These are phyloP conservation scores for Cercospora zeae-maydis DNA, from an alignment of 2,329 filamentous ascomycete genomes.

Conservation along the genomic window DNA sequence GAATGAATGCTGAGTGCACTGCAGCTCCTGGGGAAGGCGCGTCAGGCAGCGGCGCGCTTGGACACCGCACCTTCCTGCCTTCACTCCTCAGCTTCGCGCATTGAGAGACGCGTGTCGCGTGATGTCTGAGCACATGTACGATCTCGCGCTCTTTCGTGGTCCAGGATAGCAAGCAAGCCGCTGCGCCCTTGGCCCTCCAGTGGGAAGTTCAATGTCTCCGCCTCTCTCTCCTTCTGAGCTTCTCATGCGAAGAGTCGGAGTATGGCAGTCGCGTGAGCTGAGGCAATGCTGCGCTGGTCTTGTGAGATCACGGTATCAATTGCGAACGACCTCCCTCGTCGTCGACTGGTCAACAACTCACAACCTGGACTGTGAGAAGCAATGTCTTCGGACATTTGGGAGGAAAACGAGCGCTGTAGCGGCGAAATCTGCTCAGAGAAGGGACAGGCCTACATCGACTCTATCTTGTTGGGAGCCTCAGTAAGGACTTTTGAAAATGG, in stretches of 20 bases:
- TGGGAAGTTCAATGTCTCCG: background rate
- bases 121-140: background rate
- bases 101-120: background rate
- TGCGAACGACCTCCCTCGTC: background rate
- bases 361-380: no score
- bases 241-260: background rate
- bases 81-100: background rate
- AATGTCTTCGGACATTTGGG: no score
- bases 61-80: slow-evolving; percentile 1
- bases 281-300: background rate
- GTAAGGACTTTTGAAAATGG: background rate
- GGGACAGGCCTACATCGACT: background rate
- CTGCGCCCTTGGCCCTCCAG: background rate
- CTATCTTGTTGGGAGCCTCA: background rate
- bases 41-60: background rate
- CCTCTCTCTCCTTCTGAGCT: background rate
- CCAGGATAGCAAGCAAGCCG: background rate
- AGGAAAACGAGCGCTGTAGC: no score
- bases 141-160: no score
- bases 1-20: background rate
- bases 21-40: slow-evolving; percentile 2
- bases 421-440: no score
- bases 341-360: no score
- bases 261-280: background rate
- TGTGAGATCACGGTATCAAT: background rate